Base-by-base conservation (phyloP, 768 basidiomycete species). In the Pulveroboletus sp. region DNA sequence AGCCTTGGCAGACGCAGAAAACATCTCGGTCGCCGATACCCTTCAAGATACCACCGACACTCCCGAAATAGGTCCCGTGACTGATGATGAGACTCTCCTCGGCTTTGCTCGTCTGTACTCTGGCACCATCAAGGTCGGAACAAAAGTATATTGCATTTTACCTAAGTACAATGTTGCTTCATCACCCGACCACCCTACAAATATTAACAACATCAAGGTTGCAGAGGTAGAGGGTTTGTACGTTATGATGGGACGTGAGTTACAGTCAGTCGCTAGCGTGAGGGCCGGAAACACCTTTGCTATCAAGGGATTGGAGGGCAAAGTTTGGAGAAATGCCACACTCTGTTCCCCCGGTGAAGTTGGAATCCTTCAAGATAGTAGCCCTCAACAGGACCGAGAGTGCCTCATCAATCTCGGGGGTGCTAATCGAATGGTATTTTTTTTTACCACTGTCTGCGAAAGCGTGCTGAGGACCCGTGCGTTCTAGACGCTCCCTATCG, bases 191-290 rank as follows among this genome's bases (percentile, higher is more conserved):
- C 84, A 94, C 59, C 79, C 84, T 7, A 62, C 68, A 27, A 98
- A 98, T 68, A 69, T 66, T 13, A 81, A 79, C 52, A 78, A 87
- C 60, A 57, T 94, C 36, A 63, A 77, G 20, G 69, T 72, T 9
- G 76, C 84, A 20, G 74, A 72, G n/a, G 80, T 94, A 13, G 79
- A 83, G 49, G 84, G 82, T 6, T 68, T 99, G 43, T 99, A 97
- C 67, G 80, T 88, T 41, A 97, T 99, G 92, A 98, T 99, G 97
- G 97, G 97, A 3, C 73, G 91, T 36, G 94, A 97, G 62, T 75
- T 99, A n/a, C 83, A 90, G 1, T 75, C 85, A 0, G 90, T 95
- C 3, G 75, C 88, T 19, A 75, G 74, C 51, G 94, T 98, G 1
- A 79, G 79, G 25, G 94, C 97, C 2, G 97, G 97, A 8, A 94